A percentile compares a stretch with the other conserved stretches of the same genome.
Conservation (phyloP, 257 asterid genomes). For the Leonotis leonurus region DNA sequence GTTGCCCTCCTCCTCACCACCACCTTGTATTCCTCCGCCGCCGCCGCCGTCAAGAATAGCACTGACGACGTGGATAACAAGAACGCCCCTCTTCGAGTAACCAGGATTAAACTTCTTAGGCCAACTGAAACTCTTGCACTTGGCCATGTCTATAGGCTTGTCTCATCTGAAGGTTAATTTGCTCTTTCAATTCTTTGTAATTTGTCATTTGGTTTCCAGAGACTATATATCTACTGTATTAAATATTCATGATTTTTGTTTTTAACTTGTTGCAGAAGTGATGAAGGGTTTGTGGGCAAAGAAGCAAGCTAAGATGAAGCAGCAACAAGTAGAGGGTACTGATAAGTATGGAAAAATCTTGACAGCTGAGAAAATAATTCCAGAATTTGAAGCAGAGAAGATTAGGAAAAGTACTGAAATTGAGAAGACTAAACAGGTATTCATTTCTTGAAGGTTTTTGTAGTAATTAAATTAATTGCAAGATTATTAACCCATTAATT, state of each 20-base stretch:
- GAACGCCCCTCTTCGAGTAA: conserved; percentile 43
- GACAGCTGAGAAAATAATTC: conserved; percentile 24
- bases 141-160: conserved; percentile 82
- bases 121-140: conserved; percentile 68
- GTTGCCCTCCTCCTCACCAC: conserved; percentile 93
- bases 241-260: background rate
- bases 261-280: conserved; percentile 31
- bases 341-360: too few species aligned
- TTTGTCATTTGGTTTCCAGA: background rate
- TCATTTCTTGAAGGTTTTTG: background rate
- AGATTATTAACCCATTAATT: too few species aligned
- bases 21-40: conserved; percentile 44
- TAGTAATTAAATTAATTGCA: background rate
- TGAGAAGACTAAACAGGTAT: conserved; percentile 45
- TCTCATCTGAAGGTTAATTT: conserved; percentile 79
- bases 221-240: background rate
- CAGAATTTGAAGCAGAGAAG: conserved; percentile 41
- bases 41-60: conserved; percentile 6
- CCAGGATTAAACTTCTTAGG: conserved; percentile 72
- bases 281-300: conserved; percentile 80
- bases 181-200: background rate
- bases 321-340: conserved; percentile 31
- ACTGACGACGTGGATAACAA: background rate
- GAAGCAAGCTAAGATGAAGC: conserved; percentile 60
- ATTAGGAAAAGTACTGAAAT: conserved; percentile 29